A percentile compares a stretch with the other conserved stretches of the same genome.
These are phyloP conservation scores for Rauvolfia tetraphylla DNA, from an alignment of 257 asterid genomes.

Conservation along the genomic window DNA sequence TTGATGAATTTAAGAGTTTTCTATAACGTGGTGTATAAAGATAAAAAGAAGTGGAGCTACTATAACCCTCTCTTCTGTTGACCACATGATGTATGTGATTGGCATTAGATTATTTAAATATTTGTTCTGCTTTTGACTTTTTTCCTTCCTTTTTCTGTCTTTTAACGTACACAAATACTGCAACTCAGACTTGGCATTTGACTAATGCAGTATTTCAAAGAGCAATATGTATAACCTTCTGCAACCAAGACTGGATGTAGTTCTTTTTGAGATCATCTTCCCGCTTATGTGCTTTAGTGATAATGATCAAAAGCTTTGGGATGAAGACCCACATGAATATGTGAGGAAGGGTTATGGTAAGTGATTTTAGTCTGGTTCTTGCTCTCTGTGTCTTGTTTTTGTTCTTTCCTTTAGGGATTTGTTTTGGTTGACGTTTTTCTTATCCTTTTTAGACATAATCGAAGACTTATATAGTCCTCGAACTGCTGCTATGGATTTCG, in stretches of 20 bases:
- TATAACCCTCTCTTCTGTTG: neutral
- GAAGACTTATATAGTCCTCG: constrained; percentile 97
- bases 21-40: neutral
- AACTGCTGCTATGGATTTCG: constrained; percentile 99
- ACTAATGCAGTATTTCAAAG: constrained; percentile 74
- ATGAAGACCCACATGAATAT: constrained; percentile 97
- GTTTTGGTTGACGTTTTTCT: constrained; percentile 8
- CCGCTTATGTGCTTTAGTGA: constrained; percentile 98
- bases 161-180: neutral
- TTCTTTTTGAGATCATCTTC: constrained; percentile 87
- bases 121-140: neutral
- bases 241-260: constrained; percentile 78
- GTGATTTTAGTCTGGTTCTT: constrained; percentile 19
- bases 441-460: constrained; percentile 63
- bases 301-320: constrained; percentile 94
- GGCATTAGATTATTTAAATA: neutral
- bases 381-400: neutral
- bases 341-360: constrained; percentile 99
- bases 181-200: no score
- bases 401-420: constrained; percentile 1
- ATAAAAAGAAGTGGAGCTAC: neutral
- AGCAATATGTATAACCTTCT: constrained; percentile 77
- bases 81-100: neutral
- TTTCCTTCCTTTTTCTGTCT: neutral
- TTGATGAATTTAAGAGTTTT: neutral